These are phyloP conservation scores for Dothidotthia symphoricarpi DNA, from an alignment of 2,329 filamentous ascomycete genomes.

Conservation along the genomic window DNA sequence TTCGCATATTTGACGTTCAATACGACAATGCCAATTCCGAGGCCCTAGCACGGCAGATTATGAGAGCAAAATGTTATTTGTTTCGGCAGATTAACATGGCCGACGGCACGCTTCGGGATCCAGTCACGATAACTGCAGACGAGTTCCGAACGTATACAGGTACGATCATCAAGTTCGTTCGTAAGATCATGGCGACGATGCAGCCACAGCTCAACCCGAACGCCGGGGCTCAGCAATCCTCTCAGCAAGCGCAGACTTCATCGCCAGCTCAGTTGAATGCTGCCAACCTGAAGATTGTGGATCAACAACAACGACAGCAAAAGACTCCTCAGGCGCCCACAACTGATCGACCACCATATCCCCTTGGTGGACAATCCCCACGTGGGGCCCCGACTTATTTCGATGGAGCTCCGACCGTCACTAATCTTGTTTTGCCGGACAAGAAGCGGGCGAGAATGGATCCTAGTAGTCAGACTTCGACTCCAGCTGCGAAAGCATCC, in stretches of 20 bases:
- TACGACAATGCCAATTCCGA: constrained; percentile 29
- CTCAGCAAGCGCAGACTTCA: constrained; percentile 16
- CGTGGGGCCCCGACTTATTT: constrained; percentile 59
- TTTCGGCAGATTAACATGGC: constrained; percentile 30
- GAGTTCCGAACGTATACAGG: constrained; percentile 29
- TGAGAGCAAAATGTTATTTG: constrained; percentile 24
- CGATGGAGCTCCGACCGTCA: constrained; percentile 50
- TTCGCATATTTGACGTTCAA: constrained; percentile 32
- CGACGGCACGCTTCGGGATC: constrained; percentile 29
- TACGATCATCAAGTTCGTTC: constrained; percentile 28
- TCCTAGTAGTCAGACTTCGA: constrained; percentile 42
- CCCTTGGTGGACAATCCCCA: constrained; percentile 52
- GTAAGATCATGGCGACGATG: constrained; percentile 28
- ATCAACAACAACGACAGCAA: constrained; percentile 50
- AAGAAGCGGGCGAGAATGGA: constrained; percentile 56
- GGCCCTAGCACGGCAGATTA: constrained; percentile 25
- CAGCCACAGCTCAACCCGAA: constrained; percentile 22
- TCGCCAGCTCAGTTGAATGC: constrained; percentile 37
- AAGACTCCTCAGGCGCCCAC: constrained; percentile 52
- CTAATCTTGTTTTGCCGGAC: constrained; percentile 58
- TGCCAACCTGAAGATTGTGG: constrained; percentile 42
- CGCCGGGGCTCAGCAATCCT: constrained; percentile 11
- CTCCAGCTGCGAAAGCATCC: constrained; percentile 43
- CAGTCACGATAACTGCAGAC: constrained; percentile 29
- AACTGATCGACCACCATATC: constrained; percentile 54